Evolutionary conservation across 2,329 filamentous ascomycete genomes (phyloP), one percentile per base, ranked within the genome.

Genomic region (Aureobasidium namibiae): DNA sequence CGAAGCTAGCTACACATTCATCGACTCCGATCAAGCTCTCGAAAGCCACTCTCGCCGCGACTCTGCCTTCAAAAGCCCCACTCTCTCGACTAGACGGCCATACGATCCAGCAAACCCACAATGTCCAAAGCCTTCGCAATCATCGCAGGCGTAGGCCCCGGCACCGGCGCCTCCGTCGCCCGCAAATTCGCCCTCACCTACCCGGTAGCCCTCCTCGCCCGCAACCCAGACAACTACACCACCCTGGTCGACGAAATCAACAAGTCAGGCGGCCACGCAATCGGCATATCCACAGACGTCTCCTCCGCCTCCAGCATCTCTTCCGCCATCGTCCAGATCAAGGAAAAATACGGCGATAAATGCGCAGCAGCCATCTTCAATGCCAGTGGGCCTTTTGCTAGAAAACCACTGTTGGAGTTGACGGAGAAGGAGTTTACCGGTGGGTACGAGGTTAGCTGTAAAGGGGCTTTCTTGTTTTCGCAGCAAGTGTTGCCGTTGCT

Each of bases 381-480:
- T 65, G 86, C 85, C 26, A 80, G 77, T 41, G 83, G 83, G 0
- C 71, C 74, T 2, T 84, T 85, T 60, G 72, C 78, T 29, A 73
- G 82, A 52, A 85, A 85, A 68, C 79, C 82, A 0, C 80, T 88
- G 62, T 72, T 87, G 10, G 84, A 86, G 60, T 70, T 85, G 61
- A 81, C 77, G 0, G 78, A 82, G 56, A 75, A 80, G 36, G 82
- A 85, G 29, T 86, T 86, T 66, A 69, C 72, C 36, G 71, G 69
- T 13, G 77, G 78, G 2, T 77, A 77, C 60, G 74, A 78, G 29
- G 78, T 79, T 36, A 78, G 78, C 62, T 76, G 73, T 7, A 79
- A 79, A 36, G 90, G 89, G 13, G 86, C 88, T 29, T 90, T 90
- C 71, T 75, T 86, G 66, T 95, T 95, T 71, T 84, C 89, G 0